Conservation (phyloP, 768 basidiomycete species). For the Lactifluus piperatus region DNA sequence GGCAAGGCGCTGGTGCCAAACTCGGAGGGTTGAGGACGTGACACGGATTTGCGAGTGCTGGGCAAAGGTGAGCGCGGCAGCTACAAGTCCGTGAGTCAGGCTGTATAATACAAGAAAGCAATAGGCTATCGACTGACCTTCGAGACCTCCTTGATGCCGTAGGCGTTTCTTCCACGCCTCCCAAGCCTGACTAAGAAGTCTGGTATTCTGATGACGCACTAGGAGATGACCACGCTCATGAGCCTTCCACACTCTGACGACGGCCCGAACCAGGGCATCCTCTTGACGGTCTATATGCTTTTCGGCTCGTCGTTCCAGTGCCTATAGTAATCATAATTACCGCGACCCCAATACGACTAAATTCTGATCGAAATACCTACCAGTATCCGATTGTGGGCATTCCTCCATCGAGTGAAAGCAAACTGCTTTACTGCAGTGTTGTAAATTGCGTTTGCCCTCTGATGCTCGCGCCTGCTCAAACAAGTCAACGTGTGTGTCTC, state of each 20-base stretch:
- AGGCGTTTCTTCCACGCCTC: conserved; percentile 42
- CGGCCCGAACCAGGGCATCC: conserved; percentile 46
- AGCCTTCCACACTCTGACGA: conserved; percentile 59
- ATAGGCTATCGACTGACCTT: conserved; percentile 33
- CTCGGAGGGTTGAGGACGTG: conserved; percentile 31
- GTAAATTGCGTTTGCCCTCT: conserved; percentile 37
- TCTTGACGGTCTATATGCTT: conserved; percentile 52
- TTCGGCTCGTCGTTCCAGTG: conserved; percentile 44
- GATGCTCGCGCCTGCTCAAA: conserved; percentile 35
- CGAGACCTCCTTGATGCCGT: conserved; percentile 31
- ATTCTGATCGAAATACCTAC: conserved; percentile 30
- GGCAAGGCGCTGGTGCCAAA: conserved; percentile 37
- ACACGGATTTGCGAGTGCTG: conserved; percentile 36
- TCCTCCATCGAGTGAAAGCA: conserved; percentile 47
- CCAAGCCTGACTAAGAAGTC: conserved; percentile 40
- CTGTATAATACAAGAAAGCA: neutral
- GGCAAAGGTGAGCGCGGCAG: conserved; percentile 39
- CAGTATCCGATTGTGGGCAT: conserved; percentile 38
- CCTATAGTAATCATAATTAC: conserved; percentile 30
- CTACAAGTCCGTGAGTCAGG: neutral
- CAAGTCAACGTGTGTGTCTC: neutral
- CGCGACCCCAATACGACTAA: neutral
- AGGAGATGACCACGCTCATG: conserved; percentile 53
- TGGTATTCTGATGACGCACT: conserved; percentile 40
- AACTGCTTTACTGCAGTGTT: conserved; percentile 36